Conservation (phyloP, 441 rosid species). For the Gossypium davidsonii region DNA sequence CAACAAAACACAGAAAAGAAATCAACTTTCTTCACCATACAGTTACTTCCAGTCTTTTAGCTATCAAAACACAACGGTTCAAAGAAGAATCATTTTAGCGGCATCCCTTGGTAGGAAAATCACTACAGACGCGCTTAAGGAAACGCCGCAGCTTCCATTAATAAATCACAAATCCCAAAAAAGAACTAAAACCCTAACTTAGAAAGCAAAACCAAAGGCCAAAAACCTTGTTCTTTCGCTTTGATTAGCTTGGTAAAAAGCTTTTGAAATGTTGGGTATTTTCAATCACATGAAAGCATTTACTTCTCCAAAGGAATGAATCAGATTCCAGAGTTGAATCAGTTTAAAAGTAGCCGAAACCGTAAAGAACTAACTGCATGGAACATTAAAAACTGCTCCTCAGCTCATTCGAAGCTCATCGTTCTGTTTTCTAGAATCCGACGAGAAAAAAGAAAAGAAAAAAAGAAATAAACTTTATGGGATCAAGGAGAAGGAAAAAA, state of each 20-base stretch:
- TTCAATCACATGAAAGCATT: neutral
- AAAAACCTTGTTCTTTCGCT: conserved; percentile 11
- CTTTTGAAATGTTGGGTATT: neutral
- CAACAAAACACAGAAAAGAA: conserved; percentile 8
- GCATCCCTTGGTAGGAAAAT: conserved; percentile 7
- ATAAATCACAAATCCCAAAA: conserved; percentile 15
- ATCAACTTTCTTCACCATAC: conserved; percentile 25
- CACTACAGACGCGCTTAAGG: neutral
- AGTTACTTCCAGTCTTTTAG: conserved; percentile 26
- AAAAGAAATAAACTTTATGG: conserved; percentile 21
- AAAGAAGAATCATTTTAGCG: neutral
- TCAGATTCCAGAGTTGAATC: conserved; percentile 7
- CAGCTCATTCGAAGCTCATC: neutral
- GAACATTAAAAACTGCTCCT: neutral
- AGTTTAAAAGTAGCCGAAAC: conserved; percentile 7
- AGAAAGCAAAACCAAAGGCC: neutral
- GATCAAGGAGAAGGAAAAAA: conserved; percentile 24
- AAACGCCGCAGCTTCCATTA: conserved; percentile 11
- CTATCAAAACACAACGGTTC: neutral
- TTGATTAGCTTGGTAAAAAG: conserved; percentile 10
- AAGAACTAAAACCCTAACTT: conserved; percentile 24
- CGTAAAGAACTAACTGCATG: neutral
- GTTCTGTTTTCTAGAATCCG: neutral
- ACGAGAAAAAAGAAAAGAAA: neutral
- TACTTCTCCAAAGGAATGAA: neutral